Conservation (phyloP, 2,329 filamentous ascomycete species). For the Clathrospora elynae region DNA sequence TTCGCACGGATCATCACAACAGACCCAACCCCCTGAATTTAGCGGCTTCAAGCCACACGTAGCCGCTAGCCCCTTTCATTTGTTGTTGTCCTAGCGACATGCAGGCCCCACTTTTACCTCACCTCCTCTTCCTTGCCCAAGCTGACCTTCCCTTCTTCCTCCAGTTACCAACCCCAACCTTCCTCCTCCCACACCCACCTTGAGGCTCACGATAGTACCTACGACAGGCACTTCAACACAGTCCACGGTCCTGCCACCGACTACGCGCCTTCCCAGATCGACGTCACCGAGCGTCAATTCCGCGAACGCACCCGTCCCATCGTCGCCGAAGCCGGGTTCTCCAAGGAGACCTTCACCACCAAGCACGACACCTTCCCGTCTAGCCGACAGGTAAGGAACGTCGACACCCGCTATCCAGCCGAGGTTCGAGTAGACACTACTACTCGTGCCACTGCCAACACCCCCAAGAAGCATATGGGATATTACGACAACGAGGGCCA, state of each 20-base stretch:
- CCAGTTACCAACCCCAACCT: conserved; percentile 62
- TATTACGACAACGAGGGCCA: conserved; percentile 81
- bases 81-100: conserved; percentile 51
- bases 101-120: conserved; percentile 45
- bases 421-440: conserved; percentile 58
- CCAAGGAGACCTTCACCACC: conserved; percentile 49
- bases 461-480: conserved; percentile 66
- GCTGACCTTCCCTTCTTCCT: conserved; percentile 47
- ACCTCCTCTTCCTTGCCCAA: conserved; percentile 46
- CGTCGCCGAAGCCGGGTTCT: conserved; percentile 53
- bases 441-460: conserved; percentile 59
- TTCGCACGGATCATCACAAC: conserved; percentile 39
- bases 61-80: conserved; percentile 42
- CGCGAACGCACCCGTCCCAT: conserved; percentile 64
- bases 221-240: conserved; percentile 55
- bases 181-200: conserved; percentile 68
- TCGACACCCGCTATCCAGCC: conserved; percentile 48
- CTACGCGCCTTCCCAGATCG: conserved; percentile 63
- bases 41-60: conserved; percentile 40
- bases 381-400: conserved; percentile 41
- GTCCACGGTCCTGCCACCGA: conserved; percentile 57
- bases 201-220: conserved; percentile 63
- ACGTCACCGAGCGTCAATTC: conserved; percentile 66
- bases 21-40: conserved; percentile 43
- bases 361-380: conserved; percentile 50